A percentile compares a stretch with the other conserved stretches of the same genome.
These are phyloP conservation scores for Copromyces sp. DNA, from an alignment of 495 filamentous ascomycete genomes.

Conservation along the genomic window DNA sequence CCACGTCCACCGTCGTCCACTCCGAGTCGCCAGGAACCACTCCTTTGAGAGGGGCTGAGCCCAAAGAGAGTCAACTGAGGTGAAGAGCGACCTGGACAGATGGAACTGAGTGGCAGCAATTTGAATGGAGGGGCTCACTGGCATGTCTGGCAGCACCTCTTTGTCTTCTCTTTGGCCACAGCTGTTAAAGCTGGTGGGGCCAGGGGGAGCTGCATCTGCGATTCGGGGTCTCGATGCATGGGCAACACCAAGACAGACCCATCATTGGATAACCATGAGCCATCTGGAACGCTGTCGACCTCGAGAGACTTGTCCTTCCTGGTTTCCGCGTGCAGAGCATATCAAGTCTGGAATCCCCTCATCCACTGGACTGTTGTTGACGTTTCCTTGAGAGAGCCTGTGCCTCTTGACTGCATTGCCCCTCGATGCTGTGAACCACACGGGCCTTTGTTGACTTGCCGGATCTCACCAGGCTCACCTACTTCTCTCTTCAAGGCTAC, in stretches of 20 bases:
- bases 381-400: not conserved
- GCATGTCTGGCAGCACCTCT: not conserved
- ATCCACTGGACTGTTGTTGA: not conserved
- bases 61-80: not conserved
- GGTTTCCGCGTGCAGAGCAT: not conserved
- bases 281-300: not conserved
- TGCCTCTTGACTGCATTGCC: not conserved
- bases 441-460: not conserved
- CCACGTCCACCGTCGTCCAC: not conserved
- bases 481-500: not conserved
- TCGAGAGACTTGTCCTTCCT: not conserved
- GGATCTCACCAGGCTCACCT: not conserved
- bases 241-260: not conserved
- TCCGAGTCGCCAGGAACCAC: not conserved
- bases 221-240: not conserved
- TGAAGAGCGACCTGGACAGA: not conserved
- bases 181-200: constrained; percentile 3
- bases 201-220: constrained; percentile 1
- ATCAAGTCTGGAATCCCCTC: not conserved
- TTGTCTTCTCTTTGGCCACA: constrained; percentile 9
- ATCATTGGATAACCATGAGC: not conserved
- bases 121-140: constrained; percentile 10
- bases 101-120: constrained; percentile 9
- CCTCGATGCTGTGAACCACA: not conserved
- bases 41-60: not conserved